A percentile compares a stretch with the other conserved stretches of the same genome.
phyloP scores from a whole-genome alignment of 176 grass and related monocot species.

The Paspalum notatum region DNA sequence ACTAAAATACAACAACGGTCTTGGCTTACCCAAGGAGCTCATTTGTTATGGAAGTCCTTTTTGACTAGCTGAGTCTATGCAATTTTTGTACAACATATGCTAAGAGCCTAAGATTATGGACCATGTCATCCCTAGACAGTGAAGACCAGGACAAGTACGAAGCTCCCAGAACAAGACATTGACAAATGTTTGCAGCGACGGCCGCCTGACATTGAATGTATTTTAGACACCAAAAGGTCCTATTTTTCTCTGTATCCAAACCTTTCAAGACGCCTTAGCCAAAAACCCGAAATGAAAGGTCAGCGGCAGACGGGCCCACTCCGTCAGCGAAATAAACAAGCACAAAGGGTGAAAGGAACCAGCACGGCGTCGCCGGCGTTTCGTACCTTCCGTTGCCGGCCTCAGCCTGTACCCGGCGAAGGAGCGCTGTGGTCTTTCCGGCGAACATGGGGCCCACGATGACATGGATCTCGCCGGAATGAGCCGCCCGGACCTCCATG shows the following conservation, averaged over 20 bases:
- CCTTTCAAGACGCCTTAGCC: neutral
- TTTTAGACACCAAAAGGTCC: neutral
- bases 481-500: conserved; percentile 35
- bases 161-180: neutral
- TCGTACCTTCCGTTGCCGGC: conserved; percentile 67
- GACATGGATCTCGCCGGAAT: conserved; percentile 86
- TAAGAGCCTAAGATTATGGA: neutral
- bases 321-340: neutral
- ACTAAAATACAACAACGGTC: neutral
- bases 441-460: conserved; percentile 92
- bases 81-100: neutral
- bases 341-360: neutral
- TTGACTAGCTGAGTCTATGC: neutral
- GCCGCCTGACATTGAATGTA: neutral
- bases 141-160: neutral
- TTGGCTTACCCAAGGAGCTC: neutral
- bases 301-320: neutral
- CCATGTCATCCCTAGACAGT: neutral
- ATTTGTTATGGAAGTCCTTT: neutral
- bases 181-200: neutral
- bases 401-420: conserved; percentile 68
- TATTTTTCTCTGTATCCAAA: neutral
- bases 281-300: neutral
- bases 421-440: conserved; percentile 85
- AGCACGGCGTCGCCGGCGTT: neutral